These are phyloP conservation scores for Pestalotiopsis sp. DNA, from an alignment of 2,329 filamentous ascomycete genomes.

Conservation along the genomic window DNA sequence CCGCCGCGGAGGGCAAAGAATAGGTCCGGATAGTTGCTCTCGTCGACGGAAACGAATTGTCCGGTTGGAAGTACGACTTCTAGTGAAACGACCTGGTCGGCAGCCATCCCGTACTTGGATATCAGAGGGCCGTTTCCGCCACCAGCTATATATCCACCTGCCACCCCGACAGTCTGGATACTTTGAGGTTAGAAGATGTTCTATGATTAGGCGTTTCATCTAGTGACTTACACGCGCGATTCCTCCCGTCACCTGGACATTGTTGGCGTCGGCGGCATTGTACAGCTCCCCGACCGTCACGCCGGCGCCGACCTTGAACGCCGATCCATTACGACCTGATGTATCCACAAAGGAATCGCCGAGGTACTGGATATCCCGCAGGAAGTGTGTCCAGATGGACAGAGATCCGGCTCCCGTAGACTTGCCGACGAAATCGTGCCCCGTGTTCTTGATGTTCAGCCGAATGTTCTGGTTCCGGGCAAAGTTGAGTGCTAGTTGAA, in stretches of 20 bases:
- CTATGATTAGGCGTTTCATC: neutral
- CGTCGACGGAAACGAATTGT: constrained; percentile 41
- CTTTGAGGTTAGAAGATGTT: neutral
- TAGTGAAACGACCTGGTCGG: constrained; percentile 51
- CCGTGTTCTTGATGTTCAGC: constrained; percentile 52
- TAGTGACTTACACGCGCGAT: constrained; percentile 36
- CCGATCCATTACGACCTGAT: constrained; percentile 37
- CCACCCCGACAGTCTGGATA: constrained; percentile 45
- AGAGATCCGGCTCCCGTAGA: constrained; percentile 38
- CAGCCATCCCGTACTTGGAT: constrained; percentile 46
- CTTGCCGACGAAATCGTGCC: constrained; percentile 49
- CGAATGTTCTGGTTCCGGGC: constrained; percentile 47
- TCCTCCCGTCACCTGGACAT: constrained; percentile 53
- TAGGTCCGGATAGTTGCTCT: constrained; percentile 45
- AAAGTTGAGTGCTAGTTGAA: constrained; percentile 47
- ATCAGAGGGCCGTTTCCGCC: constrained; percentile 56
- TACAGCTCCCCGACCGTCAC: constrained; percentile 56
- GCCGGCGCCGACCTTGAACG: constrained; percentile 57
- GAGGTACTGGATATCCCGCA: constrained; percentile 31
- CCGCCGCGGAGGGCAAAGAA: constrained; percentile 54
- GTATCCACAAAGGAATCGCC: constrained; percentile 25
- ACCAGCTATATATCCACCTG: constrained; percentile 45
- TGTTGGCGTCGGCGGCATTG: constrained; percentile 45
- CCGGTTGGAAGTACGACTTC: constrained; percentile 51
- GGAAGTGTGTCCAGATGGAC: constrained; percentile 37